Evolutionary conservation across 257 asterid species (phyloP).

Genomic region (Fraxinus quadrangulata): DNA sequence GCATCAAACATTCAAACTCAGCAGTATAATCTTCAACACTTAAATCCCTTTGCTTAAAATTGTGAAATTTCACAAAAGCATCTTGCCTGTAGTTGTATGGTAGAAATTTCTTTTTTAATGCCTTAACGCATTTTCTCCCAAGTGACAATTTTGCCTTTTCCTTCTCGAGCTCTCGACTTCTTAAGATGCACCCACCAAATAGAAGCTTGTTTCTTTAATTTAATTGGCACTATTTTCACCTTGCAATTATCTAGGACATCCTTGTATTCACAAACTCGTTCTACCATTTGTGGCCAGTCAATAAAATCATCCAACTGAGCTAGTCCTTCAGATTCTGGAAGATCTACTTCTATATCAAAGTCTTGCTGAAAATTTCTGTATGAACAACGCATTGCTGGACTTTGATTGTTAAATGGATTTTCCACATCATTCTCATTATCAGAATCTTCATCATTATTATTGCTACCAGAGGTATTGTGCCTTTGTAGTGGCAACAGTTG

Average conservation of each 20-base stretch:
- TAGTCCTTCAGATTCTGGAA: conserved; percentile 7
- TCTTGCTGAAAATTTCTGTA: no score
- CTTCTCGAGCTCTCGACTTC: neutral
- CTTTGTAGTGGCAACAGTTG: no score
- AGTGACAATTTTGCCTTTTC: neutral
- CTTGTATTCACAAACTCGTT: neutral
- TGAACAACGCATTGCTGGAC: no score
- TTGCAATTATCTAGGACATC: neutral
- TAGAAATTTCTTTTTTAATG: neutral
- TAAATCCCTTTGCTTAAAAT: neutral
- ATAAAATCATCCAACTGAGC: neutral
- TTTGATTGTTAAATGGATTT: no score
- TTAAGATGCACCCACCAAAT: conserved; percentile 18
- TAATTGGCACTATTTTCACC: conserved; percentile 10
- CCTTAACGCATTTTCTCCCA: neutral
- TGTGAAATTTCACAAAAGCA: conserved; percentile 9
- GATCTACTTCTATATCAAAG: neutral
- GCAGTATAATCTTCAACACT: neutral
- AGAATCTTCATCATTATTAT: no score
- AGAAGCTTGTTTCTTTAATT: conserved; percentile 9
- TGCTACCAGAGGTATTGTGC: no score
- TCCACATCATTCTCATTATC: no score
- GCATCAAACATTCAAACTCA: conserved; percentile 8
- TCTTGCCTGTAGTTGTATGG: neutral
- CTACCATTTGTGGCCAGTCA: conserved; percentile 5